Percentiles rank a stretch among this genome's conserved stretches.
Conservation (phyloP, 495 filamentous ascomycete species). For the Penicillium parvum region DNA sequence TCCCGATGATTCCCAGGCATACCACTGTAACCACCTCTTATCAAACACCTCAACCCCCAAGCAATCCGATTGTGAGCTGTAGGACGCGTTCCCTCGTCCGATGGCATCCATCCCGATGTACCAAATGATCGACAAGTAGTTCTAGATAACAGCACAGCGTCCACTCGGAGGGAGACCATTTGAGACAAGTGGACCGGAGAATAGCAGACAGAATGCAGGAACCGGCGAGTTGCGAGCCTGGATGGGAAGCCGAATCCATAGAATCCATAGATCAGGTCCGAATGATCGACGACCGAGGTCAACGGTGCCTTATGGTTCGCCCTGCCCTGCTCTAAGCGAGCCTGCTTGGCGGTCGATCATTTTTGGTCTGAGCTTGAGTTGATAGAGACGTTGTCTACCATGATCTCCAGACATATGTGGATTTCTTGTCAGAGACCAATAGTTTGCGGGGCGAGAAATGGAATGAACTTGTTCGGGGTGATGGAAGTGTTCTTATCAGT, state of each 20-base stretch:
- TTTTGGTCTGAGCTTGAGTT: slow-evolving; percentile 3
- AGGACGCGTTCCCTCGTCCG: neutral
- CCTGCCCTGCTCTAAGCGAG: slow-evolving; percentile 11
- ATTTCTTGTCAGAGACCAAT: slow-evolving; percentile 3
- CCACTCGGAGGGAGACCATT: neutral
- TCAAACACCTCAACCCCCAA: neutral
- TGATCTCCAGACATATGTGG: slow-evolving; percentile 2
- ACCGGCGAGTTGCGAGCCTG: neutral
- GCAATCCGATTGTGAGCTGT: slow-evolving; percentile 4
- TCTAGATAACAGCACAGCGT: slow-evolving; percentile 12
- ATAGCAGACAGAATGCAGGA: neutral
- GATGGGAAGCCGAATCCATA: neutral
- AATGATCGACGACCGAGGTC: neutral
- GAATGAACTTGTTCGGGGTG: slow-evolving; percentile 3
- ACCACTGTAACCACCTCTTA: neutral
- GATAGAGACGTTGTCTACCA: neutral
- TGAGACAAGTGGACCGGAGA: neutral
- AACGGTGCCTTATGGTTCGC: slow-evolving; percentile 1
- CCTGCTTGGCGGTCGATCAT: slow-evolving; percentile 21
- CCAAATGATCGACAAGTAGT: slow-evolving; percentile 9
- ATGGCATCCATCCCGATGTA: neutral
- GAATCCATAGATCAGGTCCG: neutral
- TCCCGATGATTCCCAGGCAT: neutral
- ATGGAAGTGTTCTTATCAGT: slow-evolving; percentile 21
- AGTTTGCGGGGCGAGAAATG: slow-evolving; percentile 7